These are phyloP conservation scores for Taphrina deformans DNA, from an alignment of 1,139 yeast genomes.

Conservation along the genomic window DNA sequence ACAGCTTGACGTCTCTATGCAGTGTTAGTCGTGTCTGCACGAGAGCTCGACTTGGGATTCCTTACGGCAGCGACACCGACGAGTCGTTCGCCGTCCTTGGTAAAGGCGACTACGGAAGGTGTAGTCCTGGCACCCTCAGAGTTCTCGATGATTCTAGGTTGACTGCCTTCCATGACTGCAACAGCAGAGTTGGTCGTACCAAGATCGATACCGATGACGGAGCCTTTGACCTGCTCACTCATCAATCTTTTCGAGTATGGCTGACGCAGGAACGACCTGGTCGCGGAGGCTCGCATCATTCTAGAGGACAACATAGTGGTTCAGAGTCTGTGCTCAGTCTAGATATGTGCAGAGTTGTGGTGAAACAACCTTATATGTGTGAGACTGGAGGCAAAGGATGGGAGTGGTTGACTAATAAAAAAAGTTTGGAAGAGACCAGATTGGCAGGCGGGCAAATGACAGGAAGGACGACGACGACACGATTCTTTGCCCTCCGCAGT, in stretches of 20 bases:
- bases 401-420: slow-evolving; percentile 2
- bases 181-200: slow-evolving; percentile 84
- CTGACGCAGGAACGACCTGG: slow-evolving; percentile 31
- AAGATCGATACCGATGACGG: slow-evolving; percentile 93
- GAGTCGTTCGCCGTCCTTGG: slow-evolving; percentile 90
- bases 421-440: not conserved
- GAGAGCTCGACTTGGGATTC: not conserved
- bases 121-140: slow-evolving; percentile 99
- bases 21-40: slow-evolving; percentile 22
- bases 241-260: slow-evolving; percentile 31
- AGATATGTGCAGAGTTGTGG: not conserved
- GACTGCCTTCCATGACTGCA: slow-evolving; percentile 95
- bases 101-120: slow-evolving; percentile 97
- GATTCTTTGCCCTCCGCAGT: not conserved
- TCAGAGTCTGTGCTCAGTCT: not conserved
- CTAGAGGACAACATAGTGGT: slow-evolving; percentile 24
- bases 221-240: slow-evolving; percentile 34
- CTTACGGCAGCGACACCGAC: slow-evolving; percentile 88
- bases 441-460: not conserved
- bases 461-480: not conserved
- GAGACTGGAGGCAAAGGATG: not conserved
- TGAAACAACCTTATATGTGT: not conserved
- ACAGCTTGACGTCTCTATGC: slow-evolving; percentile 86
- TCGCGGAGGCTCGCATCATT: slow-evolving; percentile 10
- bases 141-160: slow-evolving; percentile 95